Evolutionary conservation across 73 alveolate genomes (phyloP).

Genomic region (Stentor coeruleus): DNA sequence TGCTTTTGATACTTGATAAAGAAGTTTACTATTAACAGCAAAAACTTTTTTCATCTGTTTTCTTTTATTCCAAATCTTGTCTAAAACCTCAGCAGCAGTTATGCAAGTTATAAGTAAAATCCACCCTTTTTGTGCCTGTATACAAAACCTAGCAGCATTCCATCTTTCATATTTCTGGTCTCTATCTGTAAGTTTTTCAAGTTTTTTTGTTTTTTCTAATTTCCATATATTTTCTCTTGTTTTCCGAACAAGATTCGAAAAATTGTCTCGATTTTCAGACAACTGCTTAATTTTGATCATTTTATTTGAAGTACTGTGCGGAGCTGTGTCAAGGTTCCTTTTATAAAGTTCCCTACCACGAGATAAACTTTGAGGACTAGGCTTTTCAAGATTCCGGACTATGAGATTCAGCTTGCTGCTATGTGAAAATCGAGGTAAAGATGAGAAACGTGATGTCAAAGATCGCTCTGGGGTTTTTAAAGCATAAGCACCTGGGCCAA

Average conservation of each 20-base stretch:
- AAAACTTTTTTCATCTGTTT: background rate
- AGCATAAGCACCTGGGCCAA: background rate
- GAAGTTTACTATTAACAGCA: background rate
- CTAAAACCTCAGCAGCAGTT: background rate
- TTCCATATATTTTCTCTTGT: background rate
- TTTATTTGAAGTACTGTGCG: too few species aligned
- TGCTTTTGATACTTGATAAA: background rate
- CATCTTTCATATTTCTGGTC: background rate
- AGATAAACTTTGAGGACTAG: background rate
- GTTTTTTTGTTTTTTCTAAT: background rate
- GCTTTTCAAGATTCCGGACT: background rate
- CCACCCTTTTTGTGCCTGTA: background rate
- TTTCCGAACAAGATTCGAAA: background rate
- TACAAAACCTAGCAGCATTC: background rate
- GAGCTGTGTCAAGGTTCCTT: background rate
- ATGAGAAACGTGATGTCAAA: background rate
- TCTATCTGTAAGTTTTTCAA: background rate
- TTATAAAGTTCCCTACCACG: background rate
- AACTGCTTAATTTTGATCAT: too few species aligned
- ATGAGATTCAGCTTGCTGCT: background rate
- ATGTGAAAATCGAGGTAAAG: background rate
- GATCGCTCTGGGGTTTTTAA: background rate
- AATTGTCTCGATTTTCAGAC: background rate
- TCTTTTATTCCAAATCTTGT: background rate
- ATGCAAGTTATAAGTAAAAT: background rate